These are phyloP conservation scores for Hyaloscypha variabilis DNA, from an alignment of 495 filamentous ascomycete species.

Conservation along the genomic window DNA sequence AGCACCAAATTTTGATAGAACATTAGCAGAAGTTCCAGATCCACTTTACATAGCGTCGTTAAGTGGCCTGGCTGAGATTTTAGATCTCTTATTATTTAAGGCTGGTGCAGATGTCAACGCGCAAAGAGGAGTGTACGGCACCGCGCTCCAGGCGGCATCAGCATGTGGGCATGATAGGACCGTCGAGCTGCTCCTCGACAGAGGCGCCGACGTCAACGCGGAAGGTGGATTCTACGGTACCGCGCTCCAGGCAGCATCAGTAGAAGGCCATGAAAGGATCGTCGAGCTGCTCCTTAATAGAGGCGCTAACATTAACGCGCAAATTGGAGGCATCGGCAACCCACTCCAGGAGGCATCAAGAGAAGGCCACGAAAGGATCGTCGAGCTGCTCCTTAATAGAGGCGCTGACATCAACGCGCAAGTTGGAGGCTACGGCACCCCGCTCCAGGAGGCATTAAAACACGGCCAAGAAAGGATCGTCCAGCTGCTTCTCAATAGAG, in stretches of 20 bases:
- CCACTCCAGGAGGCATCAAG: constrained; percentile 30
- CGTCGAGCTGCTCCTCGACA: constrained; percentile 22
- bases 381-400: constrained; percentile 21
- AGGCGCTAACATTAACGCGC: constrained; percentile 29
- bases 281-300: constrained; percentile 23
- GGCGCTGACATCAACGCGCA: constrained; percentile 29
- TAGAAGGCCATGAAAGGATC: constrained; percentile 24
- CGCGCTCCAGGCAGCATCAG: constrained; percentile 30
- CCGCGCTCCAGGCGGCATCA: constrained; percentile 32
- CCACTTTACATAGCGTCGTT: too few relatives aligned
- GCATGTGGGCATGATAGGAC: constrained; percentile 24
- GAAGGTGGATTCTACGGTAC: constrained; percentile 17
- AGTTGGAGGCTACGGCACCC: constrained; percentile 20
- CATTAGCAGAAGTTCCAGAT: too few relatives aligned
- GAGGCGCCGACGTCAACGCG: constrained; percentile 30
- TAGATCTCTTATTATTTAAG: too few relatives aligned
- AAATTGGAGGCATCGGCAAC: constrained; percentile 16
- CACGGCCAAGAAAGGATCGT: constrained; percentile 26
- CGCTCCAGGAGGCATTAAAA: constrained; percentile 29
- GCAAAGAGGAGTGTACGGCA: background rate
- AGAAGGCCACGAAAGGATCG: constrained; percentile 25
- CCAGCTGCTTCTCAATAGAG: constrained; percentile 19
- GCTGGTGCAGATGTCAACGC: too few relatives aligned
- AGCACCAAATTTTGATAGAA: too few relatives aligned
- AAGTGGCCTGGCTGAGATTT: too few relatives aligned